Evolutionary conservation across 108 stramenopile genomes (phyloP).

Genomic region (Skeletonema tropicum): DNA sequence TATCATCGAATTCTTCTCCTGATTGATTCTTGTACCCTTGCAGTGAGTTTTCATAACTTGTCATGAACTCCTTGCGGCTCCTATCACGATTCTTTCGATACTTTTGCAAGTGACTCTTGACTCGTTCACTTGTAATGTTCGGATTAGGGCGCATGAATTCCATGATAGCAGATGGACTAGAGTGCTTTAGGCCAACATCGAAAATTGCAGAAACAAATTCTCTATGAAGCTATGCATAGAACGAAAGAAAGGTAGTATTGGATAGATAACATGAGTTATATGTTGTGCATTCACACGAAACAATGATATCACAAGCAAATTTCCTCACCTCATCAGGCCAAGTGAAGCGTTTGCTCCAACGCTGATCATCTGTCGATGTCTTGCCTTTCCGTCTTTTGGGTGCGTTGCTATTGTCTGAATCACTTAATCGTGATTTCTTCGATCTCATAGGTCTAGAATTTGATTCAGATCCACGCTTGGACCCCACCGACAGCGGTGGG

Average conservation of each 20-base stretch:
- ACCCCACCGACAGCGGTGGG: neutral
- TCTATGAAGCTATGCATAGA: conserved; percentile 50
- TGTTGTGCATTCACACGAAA: neutral
- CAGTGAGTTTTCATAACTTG: conserved; percentile 72
- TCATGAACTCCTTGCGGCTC: conserved; percentile 91
- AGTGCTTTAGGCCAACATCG: conserved; percentile 92
- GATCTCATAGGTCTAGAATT: conserved; percentile 1
- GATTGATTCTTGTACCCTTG: conserved; percentile 54
- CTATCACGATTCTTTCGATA: conserved; percentile 90
- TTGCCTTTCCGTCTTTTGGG: conserved; percentile 56
- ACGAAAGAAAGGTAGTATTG: neutral
- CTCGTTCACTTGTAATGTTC: conserved; percentile 90
- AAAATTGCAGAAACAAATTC: conserved; percentile 93
- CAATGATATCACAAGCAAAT: neutral
- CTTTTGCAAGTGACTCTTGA: conserved; percentile 97
- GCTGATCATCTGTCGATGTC: conserved; percentile 50
- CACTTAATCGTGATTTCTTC: conserved; percentile 9
- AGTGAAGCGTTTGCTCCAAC: conserved; percentile 89
- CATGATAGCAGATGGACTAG: conserved; percentile 91
- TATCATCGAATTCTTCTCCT: conserved; percentile 18
- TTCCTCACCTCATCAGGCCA: conserved; percentile 82
- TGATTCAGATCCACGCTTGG: neutral
- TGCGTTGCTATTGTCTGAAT: conserved; percentile 3
- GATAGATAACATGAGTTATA: neutral
- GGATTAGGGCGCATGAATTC: conserved; percentile 86